Conservation (phyloP, 2,329 filamentous ascomycete species). For the Volutella citrinella region DNA sequence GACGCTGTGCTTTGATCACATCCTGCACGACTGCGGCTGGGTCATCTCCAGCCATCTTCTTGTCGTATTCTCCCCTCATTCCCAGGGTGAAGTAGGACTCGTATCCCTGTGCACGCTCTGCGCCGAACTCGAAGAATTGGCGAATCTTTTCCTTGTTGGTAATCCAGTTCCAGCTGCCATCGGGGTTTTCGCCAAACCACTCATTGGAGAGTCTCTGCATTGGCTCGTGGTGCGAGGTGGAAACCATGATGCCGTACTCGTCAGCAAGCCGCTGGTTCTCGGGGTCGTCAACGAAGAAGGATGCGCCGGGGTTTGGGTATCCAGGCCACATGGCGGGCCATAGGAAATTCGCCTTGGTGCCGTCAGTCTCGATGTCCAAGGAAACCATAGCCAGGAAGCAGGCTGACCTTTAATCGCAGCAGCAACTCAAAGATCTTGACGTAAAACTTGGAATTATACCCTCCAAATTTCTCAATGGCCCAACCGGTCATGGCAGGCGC, state of each 20-base stretch:
- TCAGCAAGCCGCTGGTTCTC: conserved; percentile 66
- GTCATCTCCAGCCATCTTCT: conserved; percentile 46
- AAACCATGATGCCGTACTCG: conserved; percentile 62
- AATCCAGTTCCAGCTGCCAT: conserved; percentile 59
- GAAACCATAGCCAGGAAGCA: no score
- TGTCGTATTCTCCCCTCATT: conserved; percentile 61
- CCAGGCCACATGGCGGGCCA: conserved; percentile 72
- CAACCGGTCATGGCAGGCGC: conserved; percentile 66
- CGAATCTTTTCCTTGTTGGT: conserved; percentile 54
- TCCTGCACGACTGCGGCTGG: conserved; percentile 50
- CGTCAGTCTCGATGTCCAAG: no score
- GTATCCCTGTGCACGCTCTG: conserved; percentile 49
- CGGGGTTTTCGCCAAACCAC: conserved; percentile 33
- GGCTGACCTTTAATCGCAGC: no score
- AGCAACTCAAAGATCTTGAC: conserved; percentile 66
- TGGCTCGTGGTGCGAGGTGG: conserved; percentile 63
- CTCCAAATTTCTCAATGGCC: conserved; percentile 44
- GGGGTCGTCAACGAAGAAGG: conserved; percentile 69
- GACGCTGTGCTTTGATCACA: conserved; percentile 52
- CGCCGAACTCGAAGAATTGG: conserved; percentile 55
- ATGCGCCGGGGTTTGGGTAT: conserved; percentile 38
- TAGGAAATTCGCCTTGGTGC: no score
- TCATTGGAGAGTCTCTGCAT: conserved; percentile 58
- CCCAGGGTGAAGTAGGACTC: conserved; percentile 58
- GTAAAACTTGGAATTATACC: conserved; percentile 63